Evolutionary conservation across 2,329 filamentous ascomycete species (phyloP).

Genomic region (Trichophyton schoenleinii): DNA sequence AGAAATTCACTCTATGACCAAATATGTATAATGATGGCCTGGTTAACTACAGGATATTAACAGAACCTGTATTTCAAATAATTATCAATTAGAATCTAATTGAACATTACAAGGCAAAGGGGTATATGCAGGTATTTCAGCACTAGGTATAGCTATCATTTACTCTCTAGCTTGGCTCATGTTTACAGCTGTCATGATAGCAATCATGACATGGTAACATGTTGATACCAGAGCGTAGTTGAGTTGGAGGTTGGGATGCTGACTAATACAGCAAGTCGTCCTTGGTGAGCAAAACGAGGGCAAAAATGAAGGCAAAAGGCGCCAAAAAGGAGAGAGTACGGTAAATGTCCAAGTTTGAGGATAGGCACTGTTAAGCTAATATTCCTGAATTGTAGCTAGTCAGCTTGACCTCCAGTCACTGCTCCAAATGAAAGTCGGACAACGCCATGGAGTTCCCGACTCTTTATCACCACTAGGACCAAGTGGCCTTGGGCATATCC

Average conservation of each 20-base stretch:
- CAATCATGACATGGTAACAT: not conserved
- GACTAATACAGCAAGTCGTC: not conserved
- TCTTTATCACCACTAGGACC: slow-evolving; percentile 79
- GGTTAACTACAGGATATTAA: not conserved
- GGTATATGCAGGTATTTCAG: too few species aligned
- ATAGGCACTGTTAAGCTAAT: not conserved
- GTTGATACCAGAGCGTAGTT: not conserved
- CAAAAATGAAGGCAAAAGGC: not conserved
- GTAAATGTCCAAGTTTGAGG: not conserved
- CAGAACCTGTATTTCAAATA: not conserved
- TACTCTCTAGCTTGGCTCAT: not conserved
- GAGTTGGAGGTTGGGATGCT: not conserved
- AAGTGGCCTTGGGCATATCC: slow-evolving; percentile 62
- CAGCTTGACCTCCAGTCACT: slow-evolving; percentile 45
- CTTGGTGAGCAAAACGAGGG: not conserved
- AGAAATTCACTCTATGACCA: not conserved
- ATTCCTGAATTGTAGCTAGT: not conserved
- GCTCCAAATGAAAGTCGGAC: slow-evolving; percentile 66
- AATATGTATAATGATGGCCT: not conserved
- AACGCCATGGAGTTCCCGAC: slow-evolving; percentile 73
- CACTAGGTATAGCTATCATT: too few species aligned
- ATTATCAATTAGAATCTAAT: not conserved
- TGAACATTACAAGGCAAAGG: not conserved
- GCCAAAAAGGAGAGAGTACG: not conserved
- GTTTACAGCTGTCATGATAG: not conserved